Evolutionary conservation across 2,329 filamentous ascomycete species (phyloP).

Genomic region (Nemania diffusa): DNA sequence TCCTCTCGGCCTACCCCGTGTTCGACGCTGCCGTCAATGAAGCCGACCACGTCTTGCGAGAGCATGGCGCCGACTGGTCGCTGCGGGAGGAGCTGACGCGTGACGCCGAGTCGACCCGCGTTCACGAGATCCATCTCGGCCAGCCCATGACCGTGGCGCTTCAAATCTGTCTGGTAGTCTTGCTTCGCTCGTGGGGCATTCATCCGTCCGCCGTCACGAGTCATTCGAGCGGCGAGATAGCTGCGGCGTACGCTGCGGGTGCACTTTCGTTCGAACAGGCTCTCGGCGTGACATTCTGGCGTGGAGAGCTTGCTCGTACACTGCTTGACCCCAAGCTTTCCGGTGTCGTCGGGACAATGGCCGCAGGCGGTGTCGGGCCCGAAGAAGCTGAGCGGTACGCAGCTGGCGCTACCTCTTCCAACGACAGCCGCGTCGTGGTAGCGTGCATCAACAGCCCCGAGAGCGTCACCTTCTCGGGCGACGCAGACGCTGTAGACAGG

Average conservation of each 20-base stretch:
- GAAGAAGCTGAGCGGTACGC: conserved; percentile 19
- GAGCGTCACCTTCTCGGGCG: conserved; percentile 48
- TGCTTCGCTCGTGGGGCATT: conserved; percentile 35
- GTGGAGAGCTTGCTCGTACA: conserved; percentile 16
- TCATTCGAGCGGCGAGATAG: conserved; percentile 52
- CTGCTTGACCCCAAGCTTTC: no score
- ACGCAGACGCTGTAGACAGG: conserved; percentile 21
- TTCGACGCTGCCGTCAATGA: conserved; percentile 7
- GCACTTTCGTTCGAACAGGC: conserved; percentile 35
- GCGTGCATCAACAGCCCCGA: conserved; percentile 48
- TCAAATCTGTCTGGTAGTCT: conserved; percentile 36
- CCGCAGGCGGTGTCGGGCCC: conserved; percentile 31
- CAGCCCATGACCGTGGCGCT: conserved; percentile 34
- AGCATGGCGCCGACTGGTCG: conserved; percentile 31
- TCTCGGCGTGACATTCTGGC: conserved; percentile 33
- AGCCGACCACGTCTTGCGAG: conserved; percentile 15
- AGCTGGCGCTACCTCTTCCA: no score
- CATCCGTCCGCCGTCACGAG: conserved; percentile 32
- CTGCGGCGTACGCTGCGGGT: conserved; percentile 54
- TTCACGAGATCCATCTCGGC: conserved; percentile 16
- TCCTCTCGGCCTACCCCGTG: conserved; percentile 13
- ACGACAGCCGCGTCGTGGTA: conserved; percentile 21
- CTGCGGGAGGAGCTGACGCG: conserved; percentile 30
- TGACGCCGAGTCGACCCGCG: conserved; percentile 7
- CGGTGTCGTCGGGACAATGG: conserved; percentile 41